Evolutionary conservation across 352 stramenopile species (phyloP), one percentile per base, ranked within the genome.

Genomic region (Sclerospora graminicola): DNA sequence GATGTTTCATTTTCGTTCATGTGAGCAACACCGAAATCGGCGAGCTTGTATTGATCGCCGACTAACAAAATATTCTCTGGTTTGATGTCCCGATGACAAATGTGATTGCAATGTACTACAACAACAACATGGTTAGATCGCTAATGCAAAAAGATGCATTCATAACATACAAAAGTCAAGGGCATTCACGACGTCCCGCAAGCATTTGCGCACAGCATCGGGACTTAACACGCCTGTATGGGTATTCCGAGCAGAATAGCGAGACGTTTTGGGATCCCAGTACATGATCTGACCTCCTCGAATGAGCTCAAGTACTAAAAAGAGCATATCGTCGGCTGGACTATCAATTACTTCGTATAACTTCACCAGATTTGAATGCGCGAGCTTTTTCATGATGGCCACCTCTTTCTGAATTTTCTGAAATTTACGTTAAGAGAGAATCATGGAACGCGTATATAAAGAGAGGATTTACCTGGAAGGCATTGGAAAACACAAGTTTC

Each of bases 321-420:
- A 84, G 56, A 88, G 72, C 48, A 83, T 88, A 58, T 85, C 68
- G 33, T 88, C 70, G 23, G 56, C 63, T 0, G 68, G 69, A 21
- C 76, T 88, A 50, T 95, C 78, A 28, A 95, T 89, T 29, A 92
- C 73, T 87, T n/a, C n/a, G n/a, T n/a, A n/a, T n/a, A n/a, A n/a
- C n/a, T n/a, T n/a, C n/a, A n/a, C n/a, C n/a, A n/a, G n/a, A n/a
- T n/a, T n/a, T 5, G 48, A 39, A 41, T 88, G 79, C 1, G 54
- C 40, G 9, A 90, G 64, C 26, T 88, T 19, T 35, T 19, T 35
- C 30, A 35, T 35, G 30, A 35, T 35, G 18, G 30, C 30, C 30
- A 18, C 72, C 20, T 90, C 75, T 28, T 77, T 78, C 41, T 85
- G 70, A 27, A 90, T 73, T 51, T 90, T 88, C 46, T 85, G 44